Evolutionary conservation across 495 filamentous ascomycete species (phyloP).

Genomic region (Podospora appendiculata): DNA sequence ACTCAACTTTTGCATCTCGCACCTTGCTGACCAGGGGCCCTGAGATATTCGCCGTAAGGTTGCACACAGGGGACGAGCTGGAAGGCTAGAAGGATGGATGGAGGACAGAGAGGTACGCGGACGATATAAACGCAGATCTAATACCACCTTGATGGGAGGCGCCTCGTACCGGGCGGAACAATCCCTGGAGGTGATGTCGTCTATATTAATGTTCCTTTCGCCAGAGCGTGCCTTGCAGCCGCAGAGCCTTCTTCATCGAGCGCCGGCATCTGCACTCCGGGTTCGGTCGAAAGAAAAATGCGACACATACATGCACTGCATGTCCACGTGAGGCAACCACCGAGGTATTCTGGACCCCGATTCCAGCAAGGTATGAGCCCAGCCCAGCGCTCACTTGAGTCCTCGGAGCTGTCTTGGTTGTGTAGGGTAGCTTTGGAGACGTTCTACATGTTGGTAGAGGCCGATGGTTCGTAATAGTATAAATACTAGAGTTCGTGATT

Average conservation of each 20-base stretch:
- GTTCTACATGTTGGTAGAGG: no score
- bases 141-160: slow-evolving; percentile 15
- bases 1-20: slow-evolving; percentile 5
- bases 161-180: slow-evolving; percentile 2
- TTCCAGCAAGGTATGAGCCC: no score
- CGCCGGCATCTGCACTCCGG: background rate
- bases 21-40: slow-evolving; percentile 5
- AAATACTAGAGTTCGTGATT: no score
- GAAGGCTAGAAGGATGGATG: slow-evolving; percentile 4
- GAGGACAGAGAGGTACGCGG: slow-evolving; percentile 4
- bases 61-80: slow-evolving; percentile 7
- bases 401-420: no score
- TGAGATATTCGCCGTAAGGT: slow-evolving; percentile 14
- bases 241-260: slow-evolving; percentile 1
- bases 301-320: background rate
- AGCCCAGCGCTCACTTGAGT: no score
- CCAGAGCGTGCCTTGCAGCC: slow-evolving; percentile 4
- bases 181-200: slow-evolving; percentile 4
- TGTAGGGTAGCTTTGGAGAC: no score
- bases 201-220: slow-evolving; percentile 12
- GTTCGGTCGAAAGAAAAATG: background rate
- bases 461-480: no score
- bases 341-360: no score
- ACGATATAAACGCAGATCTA: slow-evolving; percentile 18
- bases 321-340: no score